Base-by-base conservation (phyloP, 495 filamentous ascomycete genomes). In the Pyrenula aspistea region DNA sequence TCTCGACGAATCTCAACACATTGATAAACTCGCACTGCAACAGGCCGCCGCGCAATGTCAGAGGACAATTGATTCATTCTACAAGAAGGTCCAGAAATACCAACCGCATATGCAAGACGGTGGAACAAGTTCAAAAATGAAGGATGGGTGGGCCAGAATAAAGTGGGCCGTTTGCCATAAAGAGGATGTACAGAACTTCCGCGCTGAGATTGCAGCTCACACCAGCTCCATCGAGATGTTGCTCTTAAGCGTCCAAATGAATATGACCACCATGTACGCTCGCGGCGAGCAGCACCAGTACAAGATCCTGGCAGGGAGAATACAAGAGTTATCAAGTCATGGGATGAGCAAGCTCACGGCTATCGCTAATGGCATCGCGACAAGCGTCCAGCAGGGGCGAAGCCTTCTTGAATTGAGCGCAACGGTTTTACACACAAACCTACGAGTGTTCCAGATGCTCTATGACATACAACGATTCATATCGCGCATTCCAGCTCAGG, bases 101-200 rank as follows among this genome's bases (percentile, higher is more conserved):
- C 62, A 71, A 52, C 61, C 61, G 8, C 58, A 60, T 56, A 54
- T 67, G 12, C n/a, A n/a, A n/a, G n/a, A n/a, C n/a, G n/a, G n/a
- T n/a, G 11, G 60, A 2, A 56, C 22, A 19, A 31, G 24, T 49
- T 20, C 15, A 2, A 12, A 23, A 20, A 54, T 25, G 19, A 58
- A 56, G 25, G 60, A 57, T 58, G 42, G 57, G 11, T 64, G 61
- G 61, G 56, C 25, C 31, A 70, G 63, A 51, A 56, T 67, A 0
- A 57, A 64, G 42, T 70, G 67, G 66, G 63, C 66, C 0, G 10
- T 68, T 2, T 70, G 63, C 51, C 63, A 57, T 55, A 62, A 61
- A 23, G 56, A 68, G 10, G 62, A 68, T 63, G 31, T 68, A 2
- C 57, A 54, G 20, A 59, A 55, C 24, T 68, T 70, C 53, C 61